Conservation (phyloP, 768 basidiomycete species). For the Amanita jacksonii region DNA sequence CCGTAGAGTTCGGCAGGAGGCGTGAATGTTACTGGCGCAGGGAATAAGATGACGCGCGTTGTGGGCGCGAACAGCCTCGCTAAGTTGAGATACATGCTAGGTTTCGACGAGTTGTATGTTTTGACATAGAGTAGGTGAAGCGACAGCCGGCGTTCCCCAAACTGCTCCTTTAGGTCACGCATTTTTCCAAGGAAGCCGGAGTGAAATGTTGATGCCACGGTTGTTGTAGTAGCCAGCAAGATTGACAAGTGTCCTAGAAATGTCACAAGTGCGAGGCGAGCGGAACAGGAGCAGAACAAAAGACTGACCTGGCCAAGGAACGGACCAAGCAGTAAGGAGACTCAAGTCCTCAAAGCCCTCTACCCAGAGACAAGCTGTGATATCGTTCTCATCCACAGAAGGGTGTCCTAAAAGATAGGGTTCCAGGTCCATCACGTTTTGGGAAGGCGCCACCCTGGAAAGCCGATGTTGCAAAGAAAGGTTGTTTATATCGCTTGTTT, state of each 20-base stretch:
- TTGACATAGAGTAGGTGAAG: conserved; percentile 39
- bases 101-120: conserved; percentile 24
- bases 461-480: conserved; percentile 23
- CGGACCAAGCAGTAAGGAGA: conserved; percentile 24
- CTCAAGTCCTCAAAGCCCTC: conserved; percentile 25
- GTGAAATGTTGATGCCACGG: conserved; percentile 17
- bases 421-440: conserved; percentile 21
- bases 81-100: conserved; percentile 51
- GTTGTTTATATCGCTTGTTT: conserved; percentile 10
- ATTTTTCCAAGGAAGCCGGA: conserved; percentile 19
- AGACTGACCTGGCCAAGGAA: conserved; percentile 33
- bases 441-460: conserved; percentile 25
- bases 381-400: conserved; percentile 9
- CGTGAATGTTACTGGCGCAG: conserved; percentile 27
- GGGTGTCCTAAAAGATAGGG: conserved; percentile 22
- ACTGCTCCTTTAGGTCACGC: conserved; percentile 15
- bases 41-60: conserved; percentile 39
- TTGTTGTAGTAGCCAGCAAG: conserved; percentile 28
- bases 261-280: not conserved
- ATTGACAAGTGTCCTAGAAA: conserved; percentile 39
- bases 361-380: conserved; percentile 46
- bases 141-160: conserved; percentile 21
- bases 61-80: conserved; percentile 52
- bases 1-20: conserved; percentile 13
- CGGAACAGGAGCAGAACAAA: not conserved